Percentiles rank a stretch among this genome's conserved stretches.
These are phyloP conservation scores for Ogataea henricii DNA, from an alignment of 805 yeast species.

Conservation along the genomic window DNA sequence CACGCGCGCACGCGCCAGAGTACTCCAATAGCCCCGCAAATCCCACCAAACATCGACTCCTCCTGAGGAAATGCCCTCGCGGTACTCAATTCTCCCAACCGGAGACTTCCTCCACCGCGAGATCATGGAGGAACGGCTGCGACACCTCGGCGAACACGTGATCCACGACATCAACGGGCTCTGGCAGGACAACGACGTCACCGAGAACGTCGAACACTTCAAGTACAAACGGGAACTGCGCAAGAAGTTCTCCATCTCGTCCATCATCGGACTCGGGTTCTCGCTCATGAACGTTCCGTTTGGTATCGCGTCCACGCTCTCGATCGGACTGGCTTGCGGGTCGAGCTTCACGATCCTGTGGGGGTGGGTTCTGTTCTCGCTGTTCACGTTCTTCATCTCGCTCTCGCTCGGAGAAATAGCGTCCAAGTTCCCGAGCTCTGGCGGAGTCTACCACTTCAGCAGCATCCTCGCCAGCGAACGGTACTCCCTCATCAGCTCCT, in stretches of 20 bases:
- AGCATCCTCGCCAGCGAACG: slow-evolving; percentile 64
- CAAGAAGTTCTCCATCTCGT: slow-evolving; percentile 65
- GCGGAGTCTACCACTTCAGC: slow-evolving; percentile 76
- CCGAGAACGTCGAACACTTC: slow-evolving; percentile 68
- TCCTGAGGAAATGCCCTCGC: slow-evolving; percentile 1
- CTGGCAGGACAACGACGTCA: slow-evolving; percentile 45
- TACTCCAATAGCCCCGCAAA: neutral
- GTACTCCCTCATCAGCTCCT: slow-evolving; percentile 59
- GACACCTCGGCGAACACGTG: slow-evolving; percentile 31
- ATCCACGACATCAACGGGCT: slow-evolving; percentile 35
- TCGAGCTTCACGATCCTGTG: slow-evolving; percentile 74
- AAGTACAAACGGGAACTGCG: slow-evolving; percentile 72
- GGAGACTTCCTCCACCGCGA: slow-evolving; percentile 19
- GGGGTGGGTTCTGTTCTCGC: slow-evolving; percentile 70
- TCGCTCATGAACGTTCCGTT: slow-evolving; percentile 82
- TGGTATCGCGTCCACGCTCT: slow-evolving; percentile 72
- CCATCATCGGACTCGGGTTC: slow-evolving; percentile 77
- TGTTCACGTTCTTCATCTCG: slow-evolving; percentile 65
- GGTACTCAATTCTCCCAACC: slow-evolving; percentile 20
- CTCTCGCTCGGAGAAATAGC: slow-evolving; percentile 76
- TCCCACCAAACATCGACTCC: neutral
- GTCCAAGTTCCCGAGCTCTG: slow-evolving; percentile 75
- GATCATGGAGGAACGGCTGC: slow-evolving; percentile 23
- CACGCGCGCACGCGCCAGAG: too few species aligned
- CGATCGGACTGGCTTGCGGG: slow-evolving; percentile 73